Evolutionary conservation across 495 filamentous ascomycete species (phyloP).

Genomic region (Penicillium samsonianum): DNA sequence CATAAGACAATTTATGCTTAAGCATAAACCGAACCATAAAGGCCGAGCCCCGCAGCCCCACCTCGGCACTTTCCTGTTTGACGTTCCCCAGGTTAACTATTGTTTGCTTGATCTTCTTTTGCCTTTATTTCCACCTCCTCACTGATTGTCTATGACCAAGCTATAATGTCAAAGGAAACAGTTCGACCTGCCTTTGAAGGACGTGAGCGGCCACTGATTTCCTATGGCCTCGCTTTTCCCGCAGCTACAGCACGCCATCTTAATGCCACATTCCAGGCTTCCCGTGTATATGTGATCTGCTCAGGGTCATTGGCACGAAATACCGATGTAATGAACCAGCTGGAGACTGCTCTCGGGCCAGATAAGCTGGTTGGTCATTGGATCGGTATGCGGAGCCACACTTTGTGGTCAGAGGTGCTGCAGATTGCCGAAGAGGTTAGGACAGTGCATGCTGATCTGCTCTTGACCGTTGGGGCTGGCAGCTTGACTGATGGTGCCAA

Average conservation of each 20-base stretch:
- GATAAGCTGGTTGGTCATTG: conserved; percentile 51
- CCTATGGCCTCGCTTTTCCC: conserved; percentile 54
- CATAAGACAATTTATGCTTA: no score
- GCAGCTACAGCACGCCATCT: conserved; percentile 53
- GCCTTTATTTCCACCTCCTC: no score
- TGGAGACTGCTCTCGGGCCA: conserved; percentile 47
- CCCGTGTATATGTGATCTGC: conserved; percentile 59
- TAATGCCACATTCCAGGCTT: conserved; percentile 51
- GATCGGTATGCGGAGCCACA: conserved; percentile 61
- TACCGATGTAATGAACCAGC: conserved; percentile 48
- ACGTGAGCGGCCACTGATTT: conserved; percentile 45
- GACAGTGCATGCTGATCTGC: conserved; percentile 51
- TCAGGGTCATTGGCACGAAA: conserved; percentile 59
- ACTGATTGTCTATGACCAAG: neutral
- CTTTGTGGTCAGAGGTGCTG: conserved; percentile 59
- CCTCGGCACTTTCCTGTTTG: no score
- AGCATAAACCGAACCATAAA: no score
- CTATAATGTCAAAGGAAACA: conserved; percentile 36
- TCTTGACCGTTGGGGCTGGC: conserved; percentile 63
- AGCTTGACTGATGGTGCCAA: conserved; percentile 64
- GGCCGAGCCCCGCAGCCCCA: no score
- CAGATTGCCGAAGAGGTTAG: conserved; percentile 53
- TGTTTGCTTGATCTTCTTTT: neutral
- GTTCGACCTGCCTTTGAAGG: conserved; percentile 41
- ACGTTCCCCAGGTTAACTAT: no score